Percentiles rank a stretch among this genome's conserved stretches.
Evolutionary conservation across 139 green algal species (phyloP).

Genomic region (Chlorella sp.): DNA sequence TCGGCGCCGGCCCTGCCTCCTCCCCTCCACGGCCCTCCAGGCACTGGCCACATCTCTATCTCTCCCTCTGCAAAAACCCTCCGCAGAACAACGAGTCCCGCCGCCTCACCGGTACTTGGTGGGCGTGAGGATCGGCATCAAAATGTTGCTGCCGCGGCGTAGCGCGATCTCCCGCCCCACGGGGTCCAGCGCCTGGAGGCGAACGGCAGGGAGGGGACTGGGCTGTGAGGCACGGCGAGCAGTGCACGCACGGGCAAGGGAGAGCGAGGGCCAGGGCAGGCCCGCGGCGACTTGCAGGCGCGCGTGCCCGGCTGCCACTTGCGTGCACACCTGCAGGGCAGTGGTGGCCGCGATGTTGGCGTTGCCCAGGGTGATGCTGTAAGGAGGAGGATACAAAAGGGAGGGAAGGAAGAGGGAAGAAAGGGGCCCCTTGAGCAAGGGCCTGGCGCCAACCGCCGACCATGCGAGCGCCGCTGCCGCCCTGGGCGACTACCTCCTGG

Average conservation of each 20-base stretch:
- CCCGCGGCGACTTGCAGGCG: not conserved
- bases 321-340: constrained; percentile 41
- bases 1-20: too few species aligned
- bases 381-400: too few species aligned
- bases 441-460: too few species aligned
- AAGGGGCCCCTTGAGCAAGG: too few species aligned
- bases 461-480: too few species aligned
- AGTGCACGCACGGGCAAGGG: not conserved
- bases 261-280: not conserved
- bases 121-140: constrained; percentile 75
- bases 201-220: not conserved
- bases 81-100: too few species aligned
- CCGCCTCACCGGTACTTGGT: constrained; percentile 67
- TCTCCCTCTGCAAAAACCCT: too few species aligned
- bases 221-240: not conserved
- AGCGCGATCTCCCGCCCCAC: constrained; percentile 69
- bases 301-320: not conserved
- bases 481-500: too few species aligned
- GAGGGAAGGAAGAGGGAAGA: too few species aligned
- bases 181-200: constrained; percentile 57
- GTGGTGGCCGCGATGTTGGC: constrained; percentile 71
- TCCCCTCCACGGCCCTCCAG: too few species aligned
- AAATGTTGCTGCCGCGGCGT: constrained; percentile 61
- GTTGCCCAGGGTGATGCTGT: constrained; percentile 58
- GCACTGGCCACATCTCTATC: too few species aligned